Evolutionary conservation across 768 basidiomycete genomes (phyloP), one percentile per base, ranked within the genome.

Genomic region (Serendipita sp.): DNA sequence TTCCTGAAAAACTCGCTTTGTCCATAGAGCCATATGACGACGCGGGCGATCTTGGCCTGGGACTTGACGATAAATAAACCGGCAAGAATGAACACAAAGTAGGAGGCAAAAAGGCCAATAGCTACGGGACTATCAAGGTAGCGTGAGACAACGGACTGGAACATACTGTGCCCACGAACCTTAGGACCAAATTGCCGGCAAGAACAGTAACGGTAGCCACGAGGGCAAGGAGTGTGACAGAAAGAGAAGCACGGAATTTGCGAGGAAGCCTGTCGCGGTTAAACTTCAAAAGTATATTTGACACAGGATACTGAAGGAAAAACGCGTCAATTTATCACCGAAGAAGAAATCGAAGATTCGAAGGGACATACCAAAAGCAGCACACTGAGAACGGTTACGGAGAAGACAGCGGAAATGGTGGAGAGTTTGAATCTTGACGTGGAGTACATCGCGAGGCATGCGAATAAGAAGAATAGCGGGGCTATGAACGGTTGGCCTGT

Each of bases 251-350:
- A 16, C 67, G 73, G 2, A 71, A 70, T 8, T 68, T 65, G 33
- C 85, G 75, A 3, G 75, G 77, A 2, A 88, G 71, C 36, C 83
- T 79, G 16, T 81, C 81, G 16, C 85, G 79, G 65, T 84, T 85
- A 73, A 84, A 86, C 65, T 81, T 82, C 31, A 88, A 73, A 3
- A 86, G 66, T 3, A 87, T 69, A 2, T 83, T 73, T 2, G 84
- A 80, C 15, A 84, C 45, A 0, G 86, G 84, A 68, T 86, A 88
- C 23, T 86, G 71, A 0, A 76, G 69, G 83, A 87, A 85, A 36
- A 84, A 80, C 2, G 78, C 74, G 46, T 63, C 29, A 48, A n/a
- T 5, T 34, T 37, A 18, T 44, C 36, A 16, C 27, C 18, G 2
- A 31, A 31, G 33, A 27, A 23, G 11, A 29, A 13, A 29, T 44